Base-by-base conservation (phyloP, 2,329 filamentous ascomycete species). In the Iodosphaeria phyllophila region DNA sequence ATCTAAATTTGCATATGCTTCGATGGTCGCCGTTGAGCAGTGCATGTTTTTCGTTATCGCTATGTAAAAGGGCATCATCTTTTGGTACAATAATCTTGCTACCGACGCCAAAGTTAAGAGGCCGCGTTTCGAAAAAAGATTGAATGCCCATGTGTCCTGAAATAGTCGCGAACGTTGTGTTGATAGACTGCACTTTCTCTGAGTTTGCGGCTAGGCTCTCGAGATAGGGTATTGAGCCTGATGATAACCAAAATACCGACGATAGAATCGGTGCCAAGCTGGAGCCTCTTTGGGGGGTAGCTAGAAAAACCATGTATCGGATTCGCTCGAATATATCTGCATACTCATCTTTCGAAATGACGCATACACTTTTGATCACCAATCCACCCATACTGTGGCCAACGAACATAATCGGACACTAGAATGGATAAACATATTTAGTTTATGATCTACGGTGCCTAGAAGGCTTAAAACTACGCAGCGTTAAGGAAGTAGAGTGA, bases 321-420 rank as follows among this genome's bases (percentile, higher is more conserved):
- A 47, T 32, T 9, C 39, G 26, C 4, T 28, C 14, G 4, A 36
- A 35, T 3, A 46, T 14, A 2, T 22, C 10, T 4, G 26, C 18
- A 18, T 34, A 31, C 3, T 12, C 22, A 5, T 26, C 9, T 11
- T 37, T 34, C 3, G 39, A 42, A 2, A 43, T 28, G 7, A 46
- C 37, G 27, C 37, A 46, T 3, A 36, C 40, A 28, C 42, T 43
- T 23, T 48, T 48, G 8, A 48, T 44, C 2, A 50, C 37, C 8
- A 50, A 32, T 5, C 44, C 43, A 3, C 45, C 46, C 36, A 51
- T 41, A 17, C 45, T 49, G 28, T 51, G 47, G 3, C 41, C 46
- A 9, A 50, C 30, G n/a, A 41, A 30, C 4, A 49, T 33, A 5
- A 49, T 40, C 2, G 30, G 34, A 5, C 33, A 37, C 24, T 33